Conservation (phyloP, 495 filamentous ascomycete genomes). For the Entonaema liquescens region DNA sequence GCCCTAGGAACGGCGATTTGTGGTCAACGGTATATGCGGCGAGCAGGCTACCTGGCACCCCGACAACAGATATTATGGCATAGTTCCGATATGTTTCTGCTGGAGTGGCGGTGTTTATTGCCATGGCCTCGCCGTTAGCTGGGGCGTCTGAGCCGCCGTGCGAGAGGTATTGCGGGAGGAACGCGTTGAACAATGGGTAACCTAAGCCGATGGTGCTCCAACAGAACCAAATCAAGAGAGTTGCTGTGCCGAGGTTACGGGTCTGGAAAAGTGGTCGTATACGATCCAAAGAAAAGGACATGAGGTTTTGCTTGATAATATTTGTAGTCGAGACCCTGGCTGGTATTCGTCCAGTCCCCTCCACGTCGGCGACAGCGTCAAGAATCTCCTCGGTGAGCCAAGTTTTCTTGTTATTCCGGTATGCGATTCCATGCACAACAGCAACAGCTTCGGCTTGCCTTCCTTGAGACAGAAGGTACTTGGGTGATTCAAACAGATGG, state of each 20-base stretch:
- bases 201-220: constrained; percentile 65
- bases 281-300: constrained; percentile 55
- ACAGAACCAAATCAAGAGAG: constrained; percentile 65
- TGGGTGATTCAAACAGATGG: constrained; percentile 84
- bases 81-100: constrained; percentile 72
- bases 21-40: constrained; percentile 77
- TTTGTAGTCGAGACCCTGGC: constrained; percentile 45
- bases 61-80: constrained; percentile 75
- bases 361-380: constrained; percentile 59
- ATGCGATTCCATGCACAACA: constrained; percentile 78
- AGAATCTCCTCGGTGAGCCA: constrained; percentile 67
- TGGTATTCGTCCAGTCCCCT: constrained; percentile 31
- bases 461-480: constrained; percentile 78
- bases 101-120: constrained; percentile 34
- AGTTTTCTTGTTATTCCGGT: constrained; percentile 70
- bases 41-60: constrained; percentile 77
- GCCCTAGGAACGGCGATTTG: constrained; percentile 68
- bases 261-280: constrained; percentile 59
- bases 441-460: constrained; percentile 78
- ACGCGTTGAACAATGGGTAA: constrained; percentile 85
- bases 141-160: constrained; percentile 66
- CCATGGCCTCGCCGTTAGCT: constrained; percentile 6
- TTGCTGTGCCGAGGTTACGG: constrained; percentile 59
- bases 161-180: constrained; percentile 83
- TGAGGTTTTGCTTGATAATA: constrained; percentile 50